Conservation (phyloP, 371 early-diverging fungal species). For the Mortierella polycephala region DNA sequence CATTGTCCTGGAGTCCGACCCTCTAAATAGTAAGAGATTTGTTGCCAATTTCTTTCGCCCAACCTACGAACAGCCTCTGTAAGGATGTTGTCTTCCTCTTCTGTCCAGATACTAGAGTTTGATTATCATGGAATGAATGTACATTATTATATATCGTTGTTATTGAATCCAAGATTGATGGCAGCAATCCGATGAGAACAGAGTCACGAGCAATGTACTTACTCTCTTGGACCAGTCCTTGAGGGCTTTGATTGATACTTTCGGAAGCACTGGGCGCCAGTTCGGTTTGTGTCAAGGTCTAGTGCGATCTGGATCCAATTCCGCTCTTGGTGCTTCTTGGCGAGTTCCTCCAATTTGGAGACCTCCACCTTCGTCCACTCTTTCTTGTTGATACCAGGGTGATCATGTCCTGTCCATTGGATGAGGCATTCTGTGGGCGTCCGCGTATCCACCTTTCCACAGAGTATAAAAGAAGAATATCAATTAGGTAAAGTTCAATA, state of each 20-base stretch:
- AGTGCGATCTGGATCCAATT: conserved; percentile 75
- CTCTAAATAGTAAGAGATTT: conserved; percentile 73
- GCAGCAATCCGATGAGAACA: not conserved
- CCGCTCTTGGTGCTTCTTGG: conserved; percentile 54
- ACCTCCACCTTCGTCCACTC: conserved; percentile 75
- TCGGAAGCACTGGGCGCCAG: conserved; percentile 84
- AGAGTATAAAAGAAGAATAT: not conserved
- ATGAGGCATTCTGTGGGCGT: conserved; percentile 78
- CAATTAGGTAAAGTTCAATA: not conserved
- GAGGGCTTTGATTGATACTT: conserved; percentile 65
- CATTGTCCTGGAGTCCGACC: conserved; percentile 85
- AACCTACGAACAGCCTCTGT: conserved; percentile 66
- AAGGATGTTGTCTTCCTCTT: conserved; percentile 70
- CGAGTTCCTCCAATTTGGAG: conserved; percentile 58
- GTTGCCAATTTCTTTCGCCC: conserved; percentile 77
- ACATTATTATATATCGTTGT: not conserved
- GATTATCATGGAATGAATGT: conserved; percentile 2
- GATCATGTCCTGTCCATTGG: conserved; percentile 87
- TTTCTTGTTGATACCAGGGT: conserved; percentile 81
- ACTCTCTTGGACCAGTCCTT: conserved; percentile 56
- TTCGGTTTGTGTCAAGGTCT: conserved; percentile 73
- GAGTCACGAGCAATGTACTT: conserved; percentile 24
- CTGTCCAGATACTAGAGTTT: conserved; percentile 62
- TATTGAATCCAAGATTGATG: conserved; percentile 1
- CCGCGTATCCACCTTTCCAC: conserved; percentile 64